Evolutionary conservation across 805 yeast genomes (phyloP).

Genomic region (baker's yeast (Saccharomyces cerevisiae)): DNA sequence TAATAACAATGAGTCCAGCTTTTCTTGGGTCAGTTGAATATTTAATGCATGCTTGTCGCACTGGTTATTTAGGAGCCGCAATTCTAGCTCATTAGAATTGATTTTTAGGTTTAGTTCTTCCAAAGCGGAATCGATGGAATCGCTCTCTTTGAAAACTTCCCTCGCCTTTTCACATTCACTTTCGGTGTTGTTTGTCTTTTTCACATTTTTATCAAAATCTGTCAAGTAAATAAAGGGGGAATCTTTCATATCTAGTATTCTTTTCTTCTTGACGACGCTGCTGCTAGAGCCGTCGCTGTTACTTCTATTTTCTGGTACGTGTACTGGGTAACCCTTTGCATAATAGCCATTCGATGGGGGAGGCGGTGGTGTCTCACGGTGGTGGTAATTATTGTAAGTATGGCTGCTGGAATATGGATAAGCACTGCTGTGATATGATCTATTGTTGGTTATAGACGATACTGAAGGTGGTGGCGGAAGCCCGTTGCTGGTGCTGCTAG

Average conservation of each 20-base stretch:
- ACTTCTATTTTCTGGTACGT: not conserved
- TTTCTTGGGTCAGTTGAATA: conserved; percentile 31
- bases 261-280: not conserved
- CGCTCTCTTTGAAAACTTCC: conserved; percentile 15
- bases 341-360: not conserved
- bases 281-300: not conserved
- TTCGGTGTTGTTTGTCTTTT: conserved; percentile 6
- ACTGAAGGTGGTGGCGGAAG: not conserved
- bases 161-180: conserved; percentile 10
- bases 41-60: conserved; percentile 28
- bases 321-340: not conserved
- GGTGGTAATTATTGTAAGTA: conserved; percentile 1
- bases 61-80: conserved; percentile 22
- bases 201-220: conserved; percentile 8
- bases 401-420: not conserved
- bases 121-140: conserved; percentile 18
- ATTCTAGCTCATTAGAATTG: conserved; percentile 21
- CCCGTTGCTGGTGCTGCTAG: not conserved
- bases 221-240: conserved; percentile 21
- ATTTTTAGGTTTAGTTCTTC: conserved; percentile 16
- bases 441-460: not conserved
- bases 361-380: not conserved
- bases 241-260: conserved; percentile 9
- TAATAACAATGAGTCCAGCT: conserved; percentile 22
- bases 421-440: not conserved